A percentile compares a stretch with the other conserved stretches of the same genome.
These are phyloP conservation scores for Ophiostoma novo-ulmi DNA, from an alignment of 2,329 filamentous ascomycete genomes.

Conservation along the genomic window DNA sequence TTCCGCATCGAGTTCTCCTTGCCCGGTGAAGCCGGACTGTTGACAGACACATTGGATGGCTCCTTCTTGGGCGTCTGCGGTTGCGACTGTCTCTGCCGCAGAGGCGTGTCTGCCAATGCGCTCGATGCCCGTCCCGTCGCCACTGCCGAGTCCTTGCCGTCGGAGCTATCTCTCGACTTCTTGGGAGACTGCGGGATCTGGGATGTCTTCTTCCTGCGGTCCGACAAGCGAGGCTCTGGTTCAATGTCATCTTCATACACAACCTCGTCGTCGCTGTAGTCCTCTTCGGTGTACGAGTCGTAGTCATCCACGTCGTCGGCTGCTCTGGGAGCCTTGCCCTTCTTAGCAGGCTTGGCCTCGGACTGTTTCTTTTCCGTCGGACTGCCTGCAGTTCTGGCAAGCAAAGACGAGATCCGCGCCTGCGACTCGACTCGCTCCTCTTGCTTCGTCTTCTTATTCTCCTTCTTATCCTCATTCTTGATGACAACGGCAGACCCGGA, in stretches of 20 bases:
- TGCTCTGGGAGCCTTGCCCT: not conserved
- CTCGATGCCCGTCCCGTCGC: conserved; percentile 7
- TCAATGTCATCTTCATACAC: not conserved
- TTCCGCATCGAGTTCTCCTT: conserved; percentile 1
- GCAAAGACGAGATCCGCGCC: not conserved
- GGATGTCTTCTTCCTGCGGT: not conserved
- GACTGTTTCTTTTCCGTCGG: not conserved
- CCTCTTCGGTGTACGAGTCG: not conserved
- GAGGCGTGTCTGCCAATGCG: not conserved
- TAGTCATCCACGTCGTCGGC: not conserved
- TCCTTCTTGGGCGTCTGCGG: conserved; percentile 14
- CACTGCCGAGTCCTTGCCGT: conserved; percentile 1
- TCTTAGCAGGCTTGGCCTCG: not conserved
- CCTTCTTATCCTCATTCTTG: too few species aligned
- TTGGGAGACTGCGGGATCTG: not conserved
- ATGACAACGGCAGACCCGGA: too few species aligned
- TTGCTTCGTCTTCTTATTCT: not conserved
- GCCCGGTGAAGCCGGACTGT: not conserved
- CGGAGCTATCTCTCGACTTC: not conserved
- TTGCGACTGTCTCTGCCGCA: conserved; percentile 13
- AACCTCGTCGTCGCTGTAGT: not conserved
- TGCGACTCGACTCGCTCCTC: not conserved
- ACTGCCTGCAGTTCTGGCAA: not conserved
- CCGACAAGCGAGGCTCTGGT: not conserved
- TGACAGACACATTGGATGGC: not conserved